Base-by-base conservation (phyloP, 2,329 filamentous ascomycete species). In the Pseudogymnoascus sp. region DNA sequence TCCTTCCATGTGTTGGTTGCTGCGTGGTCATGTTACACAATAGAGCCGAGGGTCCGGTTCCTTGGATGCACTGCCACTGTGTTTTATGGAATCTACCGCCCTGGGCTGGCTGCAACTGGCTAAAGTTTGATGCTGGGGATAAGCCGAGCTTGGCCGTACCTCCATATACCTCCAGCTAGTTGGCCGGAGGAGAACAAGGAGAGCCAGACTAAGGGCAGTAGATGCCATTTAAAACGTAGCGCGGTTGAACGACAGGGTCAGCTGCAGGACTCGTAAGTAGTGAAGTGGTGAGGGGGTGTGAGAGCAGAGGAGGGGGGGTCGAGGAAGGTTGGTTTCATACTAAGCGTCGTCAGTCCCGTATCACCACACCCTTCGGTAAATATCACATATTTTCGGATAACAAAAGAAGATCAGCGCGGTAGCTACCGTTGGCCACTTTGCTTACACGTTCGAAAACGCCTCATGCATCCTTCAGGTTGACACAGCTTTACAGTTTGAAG, bases 11-110 rank as follows among this genome's bases (percentile, higher is more conserved):
- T 56, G 50, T 56, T 56, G 50, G 50, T 34, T 12, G 50, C 5
- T 56, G 28, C 50, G 50, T 56, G 50, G 50, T 56, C 50, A 56
- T 34, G 50, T 56, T 34, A 21, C 50, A 56, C 28, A 34, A 4
- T 56, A 56, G 50, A 56, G 50, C 50, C 50, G 50, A 56, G 50
- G 2, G 50, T 31, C 50, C 50, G 50, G 50, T 34, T 56, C 50
- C 25, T 14, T 14, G 2, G 5, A 14, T 56, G 50, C 50, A 56
- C 28, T 36, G 50, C 50, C 50, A 34, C 50, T 36, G 25, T 56
- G 18, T 12, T 56, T 10, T 18, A 31, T 12, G 28, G 50, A 11
- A 56, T 18, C 16, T 56, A 2, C 28, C 10, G 28, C 16, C 11
- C 3, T 56, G 28, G 10, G 50, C 28, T 21, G 16, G 25, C 50